Percentiles rank a stretch among this genome's conserved stretches.
phyloP scores from a whole-genome alignment of 371 early-diverging fungal genomes.

The Mucor irregularis region DNA sequence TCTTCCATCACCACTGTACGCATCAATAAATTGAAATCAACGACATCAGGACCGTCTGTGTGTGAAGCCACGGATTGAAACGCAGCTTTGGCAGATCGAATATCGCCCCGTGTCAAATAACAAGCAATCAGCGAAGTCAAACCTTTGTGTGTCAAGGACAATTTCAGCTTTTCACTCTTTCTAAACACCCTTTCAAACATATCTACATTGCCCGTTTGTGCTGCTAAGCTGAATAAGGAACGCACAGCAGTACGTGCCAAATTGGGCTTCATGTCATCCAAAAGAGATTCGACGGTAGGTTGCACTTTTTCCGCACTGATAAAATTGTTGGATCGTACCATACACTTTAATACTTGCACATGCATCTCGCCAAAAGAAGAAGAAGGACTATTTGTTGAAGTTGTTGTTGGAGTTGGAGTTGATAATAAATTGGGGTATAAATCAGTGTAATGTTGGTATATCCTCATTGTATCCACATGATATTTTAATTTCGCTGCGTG shows the following conservation, averaged over 20 bases:
- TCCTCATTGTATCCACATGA: constrained; percentile 24
- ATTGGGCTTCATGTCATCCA: constrained; percentile 3
- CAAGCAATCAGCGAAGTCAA: constrained; percentile 35
- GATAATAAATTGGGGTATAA: constrained; percentile 39
- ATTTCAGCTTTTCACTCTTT: constrained; percentile 6
- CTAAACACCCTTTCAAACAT: constrained; percentile 24
- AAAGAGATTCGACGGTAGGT: constrained; percentile 6
- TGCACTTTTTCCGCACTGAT: constrained; percentile 8
- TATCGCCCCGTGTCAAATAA: constrained; percentile 25
- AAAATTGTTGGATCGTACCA: constrained; percentile 19
- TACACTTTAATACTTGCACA: constrained; percentile 19
- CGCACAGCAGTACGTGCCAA: constrained; percentile 7
- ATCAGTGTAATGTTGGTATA: constrained; percentile 27
- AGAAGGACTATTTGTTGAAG: no score
- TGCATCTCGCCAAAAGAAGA: constrained; percentile 19
- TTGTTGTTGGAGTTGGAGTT: no score
- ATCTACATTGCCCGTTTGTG: constrained; percentile 30
- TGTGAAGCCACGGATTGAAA: constrained; percentile 25
- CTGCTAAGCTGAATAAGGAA: constrained; percentile 29
- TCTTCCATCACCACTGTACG: constrained; percentile 25
- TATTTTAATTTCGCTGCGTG: constrained; percentile 17
- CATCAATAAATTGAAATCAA: constrained; percentile 45
- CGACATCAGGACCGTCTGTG: constrained; percentile 36
- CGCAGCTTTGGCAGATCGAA: constrained; percentile 25
- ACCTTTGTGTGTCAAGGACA: constrained; percentile 24